Percentiles rank a stretch among this genome's conserved stretches.
phyloP scores from a whole-genome alignment of 2,329 filamentous ascomycete species.

The Exserohilum turcica region DNA sequence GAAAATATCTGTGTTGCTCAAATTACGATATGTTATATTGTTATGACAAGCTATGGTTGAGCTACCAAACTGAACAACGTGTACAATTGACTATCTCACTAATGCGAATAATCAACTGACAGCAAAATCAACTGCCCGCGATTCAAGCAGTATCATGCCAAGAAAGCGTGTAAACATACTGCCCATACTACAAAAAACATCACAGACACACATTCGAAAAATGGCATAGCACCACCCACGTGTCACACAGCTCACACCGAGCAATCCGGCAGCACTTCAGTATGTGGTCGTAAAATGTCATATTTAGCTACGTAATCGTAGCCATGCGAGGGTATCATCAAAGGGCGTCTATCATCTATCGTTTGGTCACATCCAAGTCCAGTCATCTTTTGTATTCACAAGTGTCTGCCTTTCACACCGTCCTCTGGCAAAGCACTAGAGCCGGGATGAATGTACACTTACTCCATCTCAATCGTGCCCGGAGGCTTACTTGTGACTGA shows the following conservation, averaged over 20 bases:
- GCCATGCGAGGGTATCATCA: slow-evolving; percentile 36
- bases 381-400: background rate
- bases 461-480: slow-evolving; percentile 77
- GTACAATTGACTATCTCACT: no score
- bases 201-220: background rate
- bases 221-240: background rate
- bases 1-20: no score
- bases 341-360: slow-evolving; percentile 26
- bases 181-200: no score
- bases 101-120: no score
- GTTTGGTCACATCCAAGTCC: slow-evolving; percentile 16
- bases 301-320: slow-evolving; percentile 15
- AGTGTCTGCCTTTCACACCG: background rate
- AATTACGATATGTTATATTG: no score
- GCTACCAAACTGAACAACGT: no score
- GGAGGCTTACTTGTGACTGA: slow-evolving; percentile 68
- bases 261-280: slow-evolving; percentile 30
- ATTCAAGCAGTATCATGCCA: no score
- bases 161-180: no score
- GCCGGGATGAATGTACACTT: background rate
- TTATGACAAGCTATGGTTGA: no score
- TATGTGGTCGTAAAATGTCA: slow-evolving; percentile 7
- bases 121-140: no score
- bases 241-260: background rate
- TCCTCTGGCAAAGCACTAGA: background rate